Percentiles rank a stretch among this genome's conserved stretches.
Conservation (phyloP, 345 rosid genomes). For the Clausena lansium region DNA sequence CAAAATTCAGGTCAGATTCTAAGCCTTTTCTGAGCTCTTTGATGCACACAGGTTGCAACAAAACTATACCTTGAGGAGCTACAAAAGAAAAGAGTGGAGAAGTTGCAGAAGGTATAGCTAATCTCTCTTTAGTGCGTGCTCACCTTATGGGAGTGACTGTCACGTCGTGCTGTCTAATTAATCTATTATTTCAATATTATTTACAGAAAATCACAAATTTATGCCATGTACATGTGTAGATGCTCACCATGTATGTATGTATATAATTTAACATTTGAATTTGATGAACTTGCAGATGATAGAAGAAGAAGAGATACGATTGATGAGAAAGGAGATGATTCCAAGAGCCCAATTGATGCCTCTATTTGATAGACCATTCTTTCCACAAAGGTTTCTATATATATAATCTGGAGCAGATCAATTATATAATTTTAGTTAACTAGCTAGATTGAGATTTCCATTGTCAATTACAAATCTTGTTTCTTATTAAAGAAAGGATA, state of each 20-base stretch:
- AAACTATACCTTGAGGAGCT: constrained; percentile 54
- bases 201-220: no score
- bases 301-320: constrained; percentile 70
- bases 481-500: no score
- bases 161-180: no score
- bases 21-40: neutral
- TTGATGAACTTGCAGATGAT: constrained; percentile 45
- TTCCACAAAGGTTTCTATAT: constrained; percentile 81
- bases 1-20: neutral
- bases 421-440: no score
- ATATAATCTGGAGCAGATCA: no score
- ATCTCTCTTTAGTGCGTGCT: no score
- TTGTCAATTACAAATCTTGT: no score
- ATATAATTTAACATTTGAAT: neutral
- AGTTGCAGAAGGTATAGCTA: constrained; percentile 51
- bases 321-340: constrained; percentile 79
- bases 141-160: no score
- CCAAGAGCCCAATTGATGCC: constrained; percentile 92
- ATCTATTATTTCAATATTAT: no score
- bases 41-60: constrained; percentile 59
- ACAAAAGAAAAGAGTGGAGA: constrained; percentile 61
- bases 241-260: neutral
- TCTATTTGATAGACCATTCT: constrained; percentile 70
- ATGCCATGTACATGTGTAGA: no score
- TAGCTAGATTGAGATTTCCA: no score